Base-by-base conservation (phyloP, 2,329 filamentous ascomycete species). In the Sporothrix curviconia region DNA sequence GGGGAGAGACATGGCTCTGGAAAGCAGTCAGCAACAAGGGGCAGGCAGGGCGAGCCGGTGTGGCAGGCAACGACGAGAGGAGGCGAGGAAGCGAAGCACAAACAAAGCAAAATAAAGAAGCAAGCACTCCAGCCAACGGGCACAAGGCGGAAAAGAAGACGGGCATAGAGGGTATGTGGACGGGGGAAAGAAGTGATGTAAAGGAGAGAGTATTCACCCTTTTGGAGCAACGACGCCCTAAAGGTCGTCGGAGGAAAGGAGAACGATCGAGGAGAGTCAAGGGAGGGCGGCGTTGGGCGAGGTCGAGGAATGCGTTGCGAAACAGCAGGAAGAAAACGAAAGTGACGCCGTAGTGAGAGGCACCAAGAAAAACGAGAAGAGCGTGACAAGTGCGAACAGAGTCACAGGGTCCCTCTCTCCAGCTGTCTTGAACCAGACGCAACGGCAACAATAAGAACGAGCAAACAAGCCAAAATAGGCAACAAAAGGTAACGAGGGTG, bases 1-100 rank as follows among this genome's bases (percentile, higher is more conserved):
- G 62, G 81, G 80, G 63, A 82, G 77, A 72, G 82, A 82, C 82
- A 86, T 85, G 67, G 66, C 75, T 68, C 75, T 78, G 62, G 49
- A 51, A 46, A 9, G 11, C n/a, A 22, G 37, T n/a, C n/a, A 28
- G 15, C 3, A 51, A 11, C 28, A 32, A 11, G 28, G 62, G 22
- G 6, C 22, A 6, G 5, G 15, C 22, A 6, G 25, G 37, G 42
- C 24, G 11, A 40, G 14, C 30, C 5, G 24, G 32, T 22, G 51
- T 40, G 24, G 22, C 19, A 30, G n/a, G n/a, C n/a, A n/a, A n/a
- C n/a, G n/a, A n/a, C n/a, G n/a, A n/a, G n/a, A n/a, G n/a, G n/a
- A n/a, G n/a, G n/a, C n/a, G n/a, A n/a, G n/a, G n/a, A n/a, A n/a
- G n/a, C n/a, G n/a, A n/a, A n/a, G n/a, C n/a, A n/a, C n/a, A n/a